Conservation (phyloP, 2,329 filamentous ascomycete genomes). For the Colletotrichum endophyticum region DNA sequence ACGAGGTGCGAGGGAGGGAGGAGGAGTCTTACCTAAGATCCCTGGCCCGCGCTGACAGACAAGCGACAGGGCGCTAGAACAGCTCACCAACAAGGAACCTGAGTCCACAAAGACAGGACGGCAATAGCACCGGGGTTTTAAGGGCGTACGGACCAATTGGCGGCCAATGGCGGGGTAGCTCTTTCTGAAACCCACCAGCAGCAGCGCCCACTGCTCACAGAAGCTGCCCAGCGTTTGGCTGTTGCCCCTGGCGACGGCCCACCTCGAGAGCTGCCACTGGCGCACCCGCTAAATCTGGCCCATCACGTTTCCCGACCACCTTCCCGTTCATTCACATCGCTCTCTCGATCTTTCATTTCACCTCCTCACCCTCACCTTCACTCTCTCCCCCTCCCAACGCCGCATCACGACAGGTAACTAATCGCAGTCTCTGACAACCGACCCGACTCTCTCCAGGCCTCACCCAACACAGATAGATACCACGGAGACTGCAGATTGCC, state of each 20-base stretch:
- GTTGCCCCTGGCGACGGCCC: constrained; percentile 17
- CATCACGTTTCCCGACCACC: neutral
- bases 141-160: neutral
- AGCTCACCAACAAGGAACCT: neutral
- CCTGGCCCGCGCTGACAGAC: neutral
- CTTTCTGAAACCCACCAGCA: constrained; percentile 15
- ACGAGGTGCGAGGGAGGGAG: neutral
- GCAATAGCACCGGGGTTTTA: neutral
- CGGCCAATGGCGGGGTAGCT: constrained; percentile 13
- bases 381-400: neutral
- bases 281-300: constrained; percentile 2
- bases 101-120: neutral
- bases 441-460: neutral
- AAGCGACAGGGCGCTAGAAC: constrained; percentile 1
- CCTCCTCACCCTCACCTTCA: neutral
- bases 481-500: constrained; percentile 9
- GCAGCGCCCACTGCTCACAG: neutral
- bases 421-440: constrained; percentile 18
- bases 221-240: neutral
- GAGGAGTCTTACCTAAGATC: neutral
- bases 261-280: neutral
- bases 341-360: neutral
- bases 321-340: neutral
- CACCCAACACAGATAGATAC: neutral
- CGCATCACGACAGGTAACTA: neutral